Conservation (phyloP, 257 asterid genomes). For the Nicotiana benthamiana region DNA sequence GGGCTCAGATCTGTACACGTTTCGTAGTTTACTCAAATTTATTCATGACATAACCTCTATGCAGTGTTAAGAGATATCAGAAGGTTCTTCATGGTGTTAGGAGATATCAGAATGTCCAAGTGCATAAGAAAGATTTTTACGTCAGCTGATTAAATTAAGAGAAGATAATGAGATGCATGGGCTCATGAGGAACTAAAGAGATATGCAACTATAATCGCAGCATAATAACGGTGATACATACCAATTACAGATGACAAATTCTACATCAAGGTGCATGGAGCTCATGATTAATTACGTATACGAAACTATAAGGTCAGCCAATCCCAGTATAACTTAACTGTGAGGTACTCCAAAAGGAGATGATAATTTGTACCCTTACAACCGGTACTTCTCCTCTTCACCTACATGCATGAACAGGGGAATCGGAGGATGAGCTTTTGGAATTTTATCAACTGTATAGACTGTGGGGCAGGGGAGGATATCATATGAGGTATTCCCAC, state of each 20-base stretch:
- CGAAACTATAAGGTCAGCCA: background rate
- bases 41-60: background rate
- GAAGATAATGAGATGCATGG: background rate
- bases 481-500: background rate
- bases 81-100: background rate
- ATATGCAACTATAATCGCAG: background rate
- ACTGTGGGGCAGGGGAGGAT: background rate
- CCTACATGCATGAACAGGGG: background rate
- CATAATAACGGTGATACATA: background rate
- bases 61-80: background rate
- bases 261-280: background rate
- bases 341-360: background rate
- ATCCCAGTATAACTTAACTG: background rate
- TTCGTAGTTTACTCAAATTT: background rate
- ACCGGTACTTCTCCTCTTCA: background rate
- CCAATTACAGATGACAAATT: background rate
- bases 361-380: background rate
- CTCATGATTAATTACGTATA: background rate
- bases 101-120: background rate
- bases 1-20: constrained; percentile 75
- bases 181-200: background rate
- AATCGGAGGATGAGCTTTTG: background rate
- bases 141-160: background rate
- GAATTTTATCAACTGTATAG: background rate
- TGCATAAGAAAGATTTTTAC: background rate